Conservation (phyloP, 2,329 filamentous ascomycete species). For the Elsinoe ampelina region DNA sequence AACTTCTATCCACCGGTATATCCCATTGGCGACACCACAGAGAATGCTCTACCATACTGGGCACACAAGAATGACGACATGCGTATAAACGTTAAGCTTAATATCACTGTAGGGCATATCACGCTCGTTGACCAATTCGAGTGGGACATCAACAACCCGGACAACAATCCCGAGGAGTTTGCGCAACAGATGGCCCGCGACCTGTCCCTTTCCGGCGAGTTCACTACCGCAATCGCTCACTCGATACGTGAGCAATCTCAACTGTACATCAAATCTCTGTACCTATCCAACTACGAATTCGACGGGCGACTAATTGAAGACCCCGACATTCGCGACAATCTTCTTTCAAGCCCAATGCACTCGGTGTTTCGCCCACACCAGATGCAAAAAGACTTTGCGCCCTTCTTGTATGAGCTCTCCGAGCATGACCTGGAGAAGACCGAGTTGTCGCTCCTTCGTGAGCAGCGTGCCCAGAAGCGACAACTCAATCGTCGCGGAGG, state of each 20-base stretch:
- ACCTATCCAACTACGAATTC: conserved; percentile 87
- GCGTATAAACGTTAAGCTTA: conserved; percentile 89
- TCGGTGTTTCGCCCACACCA: conserved; percentile 83
- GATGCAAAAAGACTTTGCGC: conserved; percentile 86
- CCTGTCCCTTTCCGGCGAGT: conserved; percentile 85
- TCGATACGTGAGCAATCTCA: conserved; percentile 95
- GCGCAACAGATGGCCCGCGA: conserved; percentile 82
- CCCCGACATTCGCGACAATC: conserved; percentile 73
- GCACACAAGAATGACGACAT: conserved; percentile 99
- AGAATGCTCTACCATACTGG: conserved; percentile 79
- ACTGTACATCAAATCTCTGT: conserved; percentile 85
- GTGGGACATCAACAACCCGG: conserved; percentile 95
- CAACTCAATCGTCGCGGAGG: conserved; percentile 90
- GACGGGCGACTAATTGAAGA: conserved; percentile 91
- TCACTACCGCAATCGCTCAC: conserved; percentile 94
- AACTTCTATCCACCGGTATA: conserved; percentile 92
- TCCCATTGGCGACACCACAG: conserved; percentile 80
- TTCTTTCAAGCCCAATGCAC: conserved; percentile 74
- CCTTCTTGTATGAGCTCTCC: conserved; percentile 87
- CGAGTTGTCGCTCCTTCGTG: conserved; percentile 84
- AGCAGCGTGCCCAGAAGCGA: conserved; percentile 88
- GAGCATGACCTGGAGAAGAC: conserved; percentile 83
- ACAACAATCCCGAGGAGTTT: conserved; percentile 92
- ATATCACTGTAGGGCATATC: conserved; percentile 92
- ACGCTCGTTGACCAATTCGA: conserved; percentile 96